Evolutionary conservation across 2,329 filamentous ascomycete genomes (phyloP), one percentile per base, ranked within the genome.

Genomic region (Byssoonygena ceratinophila): DNA sequence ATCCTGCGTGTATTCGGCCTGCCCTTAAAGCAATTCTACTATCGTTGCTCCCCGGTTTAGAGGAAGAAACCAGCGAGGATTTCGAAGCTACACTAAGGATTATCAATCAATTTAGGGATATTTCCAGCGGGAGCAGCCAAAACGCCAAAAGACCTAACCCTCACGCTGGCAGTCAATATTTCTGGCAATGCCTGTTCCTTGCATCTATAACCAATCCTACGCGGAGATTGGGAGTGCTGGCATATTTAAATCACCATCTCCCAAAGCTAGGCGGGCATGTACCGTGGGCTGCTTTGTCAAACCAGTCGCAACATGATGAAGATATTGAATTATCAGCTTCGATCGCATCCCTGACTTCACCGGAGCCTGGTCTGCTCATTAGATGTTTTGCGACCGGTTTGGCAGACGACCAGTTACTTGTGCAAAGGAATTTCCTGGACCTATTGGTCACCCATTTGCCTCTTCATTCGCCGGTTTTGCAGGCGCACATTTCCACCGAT

Each of bases 141-240:
- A 52, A 75, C 69, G 34, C 79, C 66, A 79, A 73, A 43, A 16
- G 8, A 7, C 12, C 23, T 11, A 23, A 22, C 8, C 45, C 47
- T 18, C 39, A 37, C 3, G 76, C 76, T 7, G 82, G 82, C 8
- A 87, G 90, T 59, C 86, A 87, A 58, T 96, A 92, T 67, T 98
- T 97, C 67, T 98, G 92, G 92, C 92, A 98, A 71, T 96, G 89
- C 66, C 85, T 98, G 64, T 97, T 98, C 63, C 74, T 98, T 16
- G 88, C 91, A 8, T 85, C 87, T 16, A 92, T 98, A 55, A 96
- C 92, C 0, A 91, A 90, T 62, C 80, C 87, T 39, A 89, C 83
- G 55, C 79, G 91, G 55, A 82, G 92, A 52, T 82, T 87, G 58
- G 92, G 92, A 23, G 89, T 89, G 36, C 74, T 98, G 54, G 89